These are phyloP conservation scores for Chalciporus sp. DNA, from an alignment of 1,284 basidiomycete species.

Conservation along the genomic window DNA sequence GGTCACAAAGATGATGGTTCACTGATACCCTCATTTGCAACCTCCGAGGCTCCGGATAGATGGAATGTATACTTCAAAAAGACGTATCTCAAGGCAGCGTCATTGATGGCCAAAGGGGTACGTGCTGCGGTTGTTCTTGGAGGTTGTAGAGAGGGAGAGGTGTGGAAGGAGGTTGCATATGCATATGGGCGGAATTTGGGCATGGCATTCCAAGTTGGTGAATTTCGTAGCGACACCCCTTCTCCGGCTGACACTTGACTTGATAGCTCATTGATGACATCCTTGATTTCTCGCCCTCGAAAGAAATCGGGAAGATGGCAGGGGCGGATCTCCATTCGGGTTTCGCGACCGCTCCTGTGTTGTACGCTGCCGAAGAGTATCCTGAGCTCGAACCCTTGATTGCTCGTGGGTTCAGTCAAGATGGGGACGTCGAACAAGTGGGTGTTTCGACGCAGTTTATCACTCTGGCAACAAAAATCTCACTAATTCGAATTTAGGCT, in stretches of 20 bases:
- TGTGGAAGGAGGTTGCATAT: conserved; percentile 94
- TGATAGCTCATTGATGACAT: conserved; percentile 90
- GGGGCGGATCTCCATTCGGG: conserved; percentile 88
- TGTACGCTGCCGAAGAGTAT: conserved; percentile 95
- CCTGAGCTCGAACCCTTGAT: conserved; percentile 85
- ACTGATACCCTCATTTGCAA: not conserved
- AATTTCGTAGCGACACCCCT: not conserved
- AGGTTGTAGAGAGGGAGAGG: conserved; percentile 78
- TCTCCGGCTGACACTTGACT: conserved; percentile 2
- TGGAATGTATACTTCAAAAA: conserved; percentile 93
- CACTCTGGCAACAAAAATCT: not conserved
- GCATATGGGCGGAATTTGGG: conserved; percentile 89
- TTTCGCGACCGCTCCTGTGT: conserved; percentile 87
- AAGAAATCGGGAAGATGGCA: conserved; percentile 81
- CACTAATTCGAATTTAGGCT: conserved; percentile 50
- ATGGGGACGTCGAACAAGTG: conserved; percentile 87
- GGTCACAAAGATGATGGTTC: not conserved
- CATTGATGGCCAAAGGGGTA: conserved; percentile 92
- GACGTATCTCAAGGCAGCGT: conserved; percentile 96
- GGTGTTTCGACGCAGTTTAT: conserved; percentile 25
- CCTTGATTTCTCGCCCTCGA: conserved; percentile 77
- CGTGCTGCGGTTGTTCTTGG: conserved; percentile 89
- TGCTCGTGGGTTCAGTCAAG: conserved; percentile 76
- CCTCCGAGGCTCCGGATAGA: conserved; percentile 45
- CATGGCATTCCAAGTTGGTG: conserved; percentile 89